Percentiles rank a stretch among this genome's conserved stretches.
These are phyloP conservation scores for Boletus putidus DNA, from an alignment of 1,284 basidiomycete genomes.

Conservation along the genomic window DNA sequence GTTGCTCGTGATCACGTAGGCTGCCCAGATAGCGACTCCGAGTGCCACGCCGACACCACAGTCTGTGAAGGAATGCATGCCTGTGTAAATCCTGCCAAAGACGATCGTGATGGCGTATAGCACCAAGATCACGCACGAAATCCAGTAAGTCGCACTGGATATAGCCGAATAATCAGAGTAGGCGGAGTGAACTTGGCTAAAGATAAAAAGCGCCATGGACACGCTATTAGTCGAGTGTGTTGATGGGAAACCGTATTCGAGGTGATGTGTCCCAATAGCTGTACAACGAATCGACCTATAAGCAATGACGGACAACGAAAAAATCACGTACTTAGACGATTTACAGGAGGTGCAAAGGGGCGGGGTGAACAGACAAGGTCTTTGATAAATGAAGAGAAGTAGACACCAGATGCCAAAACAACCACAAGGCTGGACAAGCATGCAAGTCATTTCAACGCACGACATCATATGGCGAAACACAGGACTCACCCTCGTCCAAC, in stretches of 20 bases:
- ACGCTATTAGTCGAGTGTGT: constrained; percentile 93
- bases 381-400: constrained; percentile 81
- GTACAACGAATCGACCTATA: neutral
- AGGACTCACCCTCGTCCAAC: constrained; percentile 69
- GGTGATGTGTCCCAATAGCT: constrained; percentile 84
- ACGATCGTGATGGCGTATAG: constrained; percentile 80
- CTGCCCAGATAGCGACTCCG: constrained; percentile 66
- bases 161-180: constrained; percentile 40
- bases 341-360: constrained; percentile 89
- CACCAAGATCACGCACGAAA: constrained; percentile 49
- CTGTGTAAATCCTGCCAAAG: constrained; percentile 87
- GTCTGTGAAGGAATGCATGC: constrained; percentile 88
- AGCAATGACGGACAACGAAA: neutral
- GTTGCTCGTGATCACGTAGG: constrained; percentile 45
- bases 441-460: neutral
- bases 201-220: constrained; percentile 82
- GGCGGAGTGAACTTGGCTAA: constrained; percentile 54
- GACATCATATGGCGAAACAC: neutral
- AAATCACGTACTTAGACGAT: constrained; percentile 69
- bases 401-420: constrained; percentile 81
- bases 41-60: constrained; percentile 66
- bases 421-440: constrained; percentile 58
- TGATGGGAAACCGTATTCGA: constrained; percentile 94
- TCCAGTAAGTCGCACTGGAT: constrained; percentile 46
- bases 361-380: constrained; percentile 91